Evolutionary conservation across 2,329 filamentous ascomycete genomes (phyloP), one percentile per base, ranked within the genome.

Genomic region (Colletotrichum tofieldiae): DNA sequence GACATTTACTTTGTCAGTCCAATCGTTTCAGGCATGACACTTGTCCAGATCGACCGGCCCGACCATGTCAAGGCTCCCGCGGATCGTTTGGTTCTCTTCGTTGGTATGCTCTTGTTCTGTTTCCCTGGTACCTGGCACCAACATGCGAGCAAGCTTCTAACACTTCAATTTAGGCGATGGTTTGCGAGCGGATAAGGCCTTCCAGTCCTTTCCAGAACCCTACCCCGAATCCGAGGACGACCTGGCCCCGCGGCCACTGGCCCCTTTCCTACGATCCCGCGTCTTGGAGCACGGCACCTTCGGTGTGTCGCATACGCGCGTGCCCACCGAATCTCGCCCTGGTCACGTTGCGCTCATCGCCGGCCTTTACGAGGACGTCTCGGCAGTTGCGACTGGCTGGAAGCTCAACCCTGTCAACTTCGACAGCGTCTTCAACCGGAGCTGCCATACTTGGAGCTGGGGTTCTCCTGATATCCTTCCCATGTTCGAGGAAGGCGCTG

Each of bases 1-100:
- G 95, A 98, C 82, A 96, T 98, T 75, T 98, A 99, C 84, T 99
- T 99, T 80, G 95, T 98, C 80, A 98, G 95, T 81, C 96, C 96
- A 29, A 96, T 99, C 77, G 96, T 98, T 66, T 93, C 93, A 85
- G 96, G 96, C 79, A 99, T 99, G 96, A 91, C 89, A 78, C 89
- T 95, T 72, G 95, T 94, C 82, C 84, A 86, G 56, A 87, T 97
- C 47, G 90, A 95, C 72, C 87, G 92, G 67, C 84, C 89, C 49
- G 77, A 83, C 52, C 83, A 84, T 63, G 82, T 82, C 62, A 91
- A 92, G 81, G 90, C 95, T 29, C 96, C 96, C 1, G 96, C 97
- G 6, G 94, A 96, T 82, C 91, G 96, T 74, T 88, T 99, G 70
- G 93, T 99, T 60, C 89, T 99, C 37, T 97, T 97, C 81, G 97